These are phyloP conservation scores for Epichloe festucae DNA, from an alignment of 2,329 filamentous ascomycete genomes.

Conservation along the genomic window DNA sequence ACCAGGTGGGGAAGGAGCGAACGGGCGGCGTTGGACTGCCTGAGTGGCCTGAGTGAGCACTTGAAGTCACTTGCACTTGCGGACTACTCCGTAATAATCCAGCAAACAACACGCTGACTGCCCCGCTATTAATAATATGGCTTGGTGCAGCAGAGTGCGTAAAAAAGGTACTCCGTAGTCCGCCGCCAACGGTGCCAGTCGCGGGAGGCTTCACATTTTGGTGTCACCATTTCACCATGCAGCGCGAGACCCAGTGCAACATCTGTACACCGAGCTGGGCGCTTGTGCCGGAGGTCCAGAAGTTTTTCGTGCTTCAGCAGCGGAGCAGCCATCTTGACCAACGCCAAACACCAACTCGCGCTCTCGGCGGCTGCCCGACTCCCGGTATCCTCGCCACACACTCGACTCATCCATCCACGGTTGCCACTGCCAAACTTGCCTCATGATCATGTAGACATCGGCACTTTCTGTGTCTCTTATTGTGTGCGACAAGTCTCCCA, in stretches of 20 bases:
- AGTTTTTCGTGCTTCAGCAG: background rate
- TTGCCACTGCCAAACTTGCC: background rate
- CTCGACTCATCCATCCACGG: background rate
- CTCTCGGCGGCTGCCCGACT: background rate
- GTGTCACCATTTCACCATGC: background rate
- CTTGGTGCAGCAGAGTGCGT: too few relatives aligned
- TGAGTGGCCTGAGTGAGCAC: too few relatives aligned
- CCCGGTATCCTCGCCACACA: background rate
- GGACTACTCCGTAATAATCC: too few relatives aligned
- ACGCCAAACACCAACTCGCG: background rate
- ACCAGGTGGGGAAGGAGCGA: constrained; percentile 1
- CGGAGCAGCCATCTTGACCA: background rate
- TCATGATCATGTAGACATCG: background rate
- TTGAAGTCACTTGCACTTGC: too few relatives aligned
- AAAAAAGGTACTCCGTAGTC: too few relatives aligned
- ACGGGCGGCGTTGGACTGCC: background rate
- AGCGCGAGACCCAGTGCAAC: background rate
- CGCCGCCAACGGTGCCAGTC: too few relatives aligned
- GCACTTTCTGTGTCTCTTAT: background rate
- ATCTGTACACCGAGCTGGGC: background rate
- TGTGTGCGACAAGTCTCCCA: background rate
- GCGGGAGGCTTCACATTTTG: background rate
- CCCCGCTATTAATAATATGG: background rate
- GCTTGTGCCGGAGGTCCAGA: background rate
- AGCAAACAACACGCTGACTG: background rate